These are phyloP conservation scores for Cryomyces minteri DNA, from an alignment of 495 filamentous ascomycete genomes.

Conservation along the genomic window DNA sequence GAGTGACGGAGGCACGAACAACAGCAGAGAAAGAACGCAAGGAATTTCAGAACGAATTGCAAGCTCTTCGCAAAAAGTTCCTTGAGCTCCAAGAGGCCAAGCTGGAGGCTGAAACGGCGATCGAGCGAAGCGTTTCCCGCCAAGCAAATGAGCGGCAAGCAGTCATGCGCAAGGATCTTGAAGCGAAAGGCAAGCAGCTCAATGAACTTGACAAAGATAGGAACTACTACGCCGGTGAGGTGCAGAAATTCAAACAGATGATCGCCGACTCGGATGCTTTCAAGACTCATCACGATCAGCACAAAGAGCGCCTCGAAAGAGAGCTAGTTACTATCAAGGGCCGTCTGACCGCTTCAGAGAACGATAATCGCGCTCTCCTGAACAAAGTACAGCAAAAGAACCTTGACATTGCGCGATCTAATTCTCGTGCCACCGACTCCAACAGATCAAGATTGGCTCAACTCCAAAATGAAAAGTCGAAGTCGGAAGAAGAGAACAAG, in stretches of 20 bases:
- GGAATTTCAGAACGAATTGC: constrained; percentile 70
- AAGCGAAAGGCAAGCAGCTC: constrained; percentile 47
- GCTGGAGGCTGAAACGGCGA: constrained; percentile 57
- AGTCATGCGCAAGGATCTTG: constrained; percentile 59
- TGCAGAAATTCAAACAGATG: constrained; percentile 63
- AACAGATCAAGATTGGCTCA: constrained; percentile 59
- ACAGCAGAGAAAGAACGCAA: constrained; percentile 74
- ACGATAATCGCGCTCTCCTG: constrained; percentile 85
- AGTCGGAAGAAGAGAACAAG: constrained; percentile 66
- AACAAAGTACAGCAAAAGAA: constrained; percentile 98
- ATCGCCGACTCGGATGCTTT: constrained; percentile 80
- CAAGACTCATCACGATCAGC: constrained; percentile 71
- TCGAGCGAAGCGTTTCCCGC: constrained; percentile 60
- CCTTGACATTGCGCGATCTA: constrained; percentile 83
- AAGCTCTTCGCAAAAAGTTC: constrained; percentile 64
- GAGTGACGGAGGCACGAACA: constrained; percentile 63
- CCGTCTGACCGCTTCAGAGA: constrained; percentile 80
- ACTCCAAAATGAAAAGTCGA: constrained; percentile 70
- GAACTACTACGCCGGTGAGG: constrained; percentile 48
- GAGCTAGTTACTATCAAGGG: constrained; percentile 89
- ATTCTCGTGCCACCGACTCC: constrained; percentile 67
- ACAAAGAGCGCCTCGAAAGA: constrained; percentile 80
- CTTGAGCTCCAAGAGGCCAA: constrained; percentile 70
- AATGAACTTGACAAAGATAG: constrained; percentile 62
- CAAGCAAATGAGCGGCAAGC: constrained; percentile 69